phyloP scores from a whole-genome alignment of 2,329 filamentous ascomycete genomes.

The Monosporascus sp. region DNA sequence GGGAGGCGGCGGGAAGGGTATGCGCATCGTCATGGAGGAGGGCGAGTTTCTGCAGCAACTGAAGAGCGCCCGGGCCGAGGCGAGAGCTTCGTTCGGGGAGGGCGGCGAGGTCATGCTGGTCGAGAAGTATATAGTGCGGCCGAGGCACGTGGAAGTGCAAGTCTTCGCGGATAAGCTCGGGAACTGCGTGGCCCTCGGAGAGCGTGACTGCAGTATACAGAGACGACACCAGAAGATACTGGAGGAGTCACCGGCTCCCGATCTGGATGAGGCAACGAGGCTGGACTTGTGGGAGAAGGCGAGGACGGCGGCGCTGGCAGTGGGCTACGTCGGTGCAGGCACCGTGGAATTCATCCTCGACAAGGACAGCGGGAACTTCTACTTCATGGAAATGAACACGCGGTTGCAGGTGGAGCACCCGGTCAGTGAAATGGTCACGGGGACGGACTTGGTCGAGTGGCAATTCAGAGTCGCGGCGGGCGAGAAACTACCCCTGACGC shows the following conservation, averaged over 20 bases:
- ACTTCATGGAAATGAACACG: constrained; percentile 80
- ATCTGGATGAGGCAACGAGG: constrained; percentile 52
- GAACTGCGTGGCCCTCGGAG: constrained; percentile 75
- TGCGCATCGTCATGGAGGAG: constrained; percentile 66
- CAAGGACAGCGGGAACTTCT: constrained; percentile 75
- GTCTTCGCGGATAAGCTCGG: constrained; percentile 81
- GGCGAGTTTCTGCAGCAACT: constrained; percentile 68
- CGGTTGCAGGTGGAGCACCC: constrained; percentile 95
- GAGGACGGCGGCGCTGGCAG: constrained; percentile 62
- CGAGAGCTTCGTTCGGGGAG: constrained; percentile 74
- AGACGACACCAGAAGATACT: constrained; percentile 85
- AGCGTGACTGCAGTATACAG: constrained; percentile 85
- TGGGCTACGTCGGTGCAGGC: constrained; percentile 83
- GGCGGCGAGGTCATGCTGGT: constrained; percentile 76
- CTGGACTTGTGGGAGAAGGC: constrained; percentile 63
- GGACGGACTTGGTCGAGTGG: constrained; percentile 82
- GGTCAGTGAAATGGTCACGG: constrained; percentile 69
- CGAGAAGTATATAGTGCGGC: constrained; percentile 74
- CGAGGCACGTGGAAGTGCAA: constrained; percentile 84
- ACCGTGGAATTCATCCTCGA: constrained; percentile 91
- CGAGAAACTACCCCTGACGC: constrained; percentile 51
- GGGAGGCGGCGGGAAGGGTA: constrained; percentile 79
- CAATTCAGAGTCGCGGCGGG: constrained; percentile 72
- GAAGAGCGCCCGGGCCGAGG: constrained; percentile 68
- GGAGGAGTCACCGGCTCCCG: constrained; percentile 80